Percentiles rank a stretch among this genome's conserved stretches.
phyloP scores from a whole-genome alignment of 176 grass and related monocot genomes.

The Secale cereale region DNA sequence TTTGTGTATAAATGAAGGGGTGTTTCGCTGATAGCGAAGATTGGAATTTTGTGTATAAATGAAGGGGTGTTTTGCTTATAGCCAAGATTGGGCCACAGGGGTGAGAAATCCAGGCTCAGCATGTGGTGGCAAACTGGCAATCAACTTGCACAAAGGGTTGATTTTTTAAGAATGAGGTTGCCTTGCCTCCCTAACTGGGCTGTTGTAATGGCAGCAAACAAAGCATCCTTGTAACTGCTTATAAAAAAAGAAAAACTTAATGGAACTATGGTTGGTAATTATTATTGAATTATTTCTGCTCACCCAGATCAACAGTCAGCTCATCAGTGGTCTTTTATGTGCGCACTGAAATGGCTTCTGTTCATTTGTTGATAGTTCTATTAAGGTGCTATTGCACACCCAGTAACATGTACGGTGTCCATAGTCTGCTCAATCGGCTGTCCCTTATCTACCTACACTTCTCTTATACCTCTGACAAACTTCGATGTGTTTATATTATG shows the following conservation, averaged over 20 bases:
- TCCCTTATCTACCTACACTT: background rate
- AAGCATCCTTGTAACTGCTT: background rate
- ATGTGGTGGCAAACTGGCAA: background rate
- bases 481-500: background rate
- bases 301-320: background rate
- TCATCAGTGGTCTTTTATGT: background rate
- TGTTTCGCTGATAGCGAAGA: background rate
- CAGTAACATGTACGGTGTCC: background rate
- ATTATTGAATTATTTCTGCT: background rate
- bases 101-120: background rate
- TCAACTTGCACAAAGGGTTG: background rate
- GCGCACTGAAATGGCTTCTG: background rate
- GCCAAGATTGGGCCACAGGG: background rate
- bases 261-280: background rate
- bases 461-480: background rate
- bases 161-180: background rate
- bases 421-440: background rate
- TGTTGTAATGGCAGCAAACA: background rate
- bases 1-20: background rate
- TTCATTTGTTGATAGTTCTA: background rate
- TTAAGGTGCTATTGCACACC: background rate
- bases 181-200: background rate
- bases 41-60: background rate
- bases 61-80: background rate
- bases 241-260: background rate